Evolutionary conservation across 1,139 yeast species (phyloP).

Genomic region (Kodamaea ohmeri): DNA sequence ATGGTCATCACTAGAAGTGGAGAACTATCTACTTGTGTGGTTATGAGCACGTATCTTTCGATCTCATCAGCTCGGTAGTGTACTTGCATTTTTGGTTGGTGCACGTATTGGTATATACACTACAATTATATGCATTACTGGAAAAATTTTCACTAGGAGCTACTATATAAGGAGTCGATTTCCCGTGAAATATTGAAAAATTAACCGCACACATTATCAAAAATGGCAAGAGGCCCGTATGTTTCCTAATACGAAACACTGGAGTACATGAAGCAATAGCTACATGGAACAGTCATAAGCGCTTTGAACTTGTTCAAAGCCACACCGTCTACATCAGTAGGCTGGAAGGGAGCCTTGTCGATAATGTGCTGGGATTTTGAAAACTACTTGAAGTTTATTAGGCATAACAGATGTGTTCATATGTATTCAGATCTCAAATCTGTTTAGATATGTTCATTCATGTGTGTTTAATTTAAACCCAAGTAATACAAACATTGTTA

Average conservation of each 20-base stretch:
- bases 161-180: slow-evolving; percentile 1
- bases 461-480: no score
- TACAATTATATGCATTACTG: no score
- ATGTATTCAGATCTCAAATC: no score
- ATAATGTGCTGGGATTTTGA: slow-evolving; percentile 15
- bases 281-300: slow-evolving; percentile 14
- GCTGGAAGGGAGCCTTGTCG: slow-evolving; percentile 44
- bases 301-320: slow-evolving; percentile 6
- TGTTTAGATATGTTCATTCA: no score
- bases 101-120: slow-evolving; percentile 4
- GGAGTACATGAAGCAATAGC: slow-evolving; percentile 11
- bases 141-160: slow-evolving; percentile 5
- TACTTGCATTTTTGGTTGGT: background rate
- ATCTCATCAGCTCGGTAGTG: background rate
- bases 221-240: slow-evolving; percentile 96
- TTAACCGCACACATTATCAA: slow-evolving; percentile 32
- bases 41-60: background rate
- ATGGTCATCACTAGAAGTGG: background rate
- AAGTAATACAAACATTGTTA: no score
- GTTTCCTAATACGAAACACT: slow-evolving; percentile 29
- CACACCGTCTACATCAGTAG: slow-evolving; percentile 19
- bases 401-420: background rate
- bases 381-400: background rate
- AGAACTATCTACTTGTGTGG: background rate
- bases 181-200: slow-evolving; percentile 6